Evolutionary conservation across 2,329 filamentous ascomycete species (phyloP).

Genomic region (Pestalotiopsis sp.): DNA sequence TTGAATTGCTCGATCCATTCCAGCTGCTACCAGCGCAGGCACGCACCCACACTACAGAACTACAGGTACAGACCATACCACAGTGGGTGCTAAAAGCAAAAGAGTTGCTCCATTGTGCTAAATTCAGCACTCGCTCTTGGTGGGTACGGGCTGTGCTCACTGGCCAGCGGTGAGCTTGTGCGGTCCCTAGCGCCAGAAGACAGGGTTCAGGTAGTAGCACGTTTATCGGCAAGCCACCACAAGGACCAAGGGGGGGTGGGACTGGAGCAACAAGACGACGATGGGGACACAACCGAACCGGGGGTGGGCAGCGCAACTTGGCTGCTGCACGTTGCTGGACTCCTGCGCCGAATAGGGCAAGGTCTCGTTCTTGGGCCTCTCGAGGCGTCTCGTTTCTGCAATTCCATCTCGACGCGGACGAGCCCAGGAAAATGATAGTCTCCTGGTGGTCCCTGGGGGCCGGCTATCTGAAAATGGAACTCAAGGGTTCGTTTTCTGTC

Average conservation of each 20-base stretch:
- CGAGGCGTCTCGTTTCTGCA: conserved; percentile 6
- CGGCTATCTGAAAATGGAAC: not conserved
- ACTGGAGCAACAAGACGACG: not conserved
- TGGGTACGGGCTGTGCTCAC: not conserved
- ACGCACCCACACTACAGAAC: not conserved
- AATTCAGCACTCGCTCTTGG: not conserved
- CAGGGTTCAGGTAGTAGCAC: conserved; percentile 1
- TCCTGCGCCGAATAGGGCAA: conserved; percentile 2
- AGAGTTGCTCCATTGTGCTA: not conserved
- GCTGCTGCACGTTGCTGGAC: conserved; percentile 2
- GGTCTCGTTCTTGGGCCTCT: conserved; percentile 6
- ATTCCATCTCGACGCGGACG: conserved; percentile 1
- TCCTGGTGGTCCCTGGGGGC: not conserved
- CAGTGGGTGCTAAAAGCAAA: not conserved
- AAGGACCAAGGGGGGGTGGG: not conserved
- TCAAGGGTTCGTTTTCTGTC: not conserved
- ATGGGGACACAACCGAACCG: not conserved
- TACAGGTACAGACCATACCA: not conserved
- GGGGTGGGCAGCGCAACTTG: not conserved
- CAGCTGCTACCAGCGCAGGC: not conserved
- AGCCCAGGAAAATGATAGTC: conserved; percentile 7
- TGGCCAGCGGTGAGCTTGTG: conserved; percentile 11
- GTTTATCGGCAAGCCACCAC: conserved; percentile 10
- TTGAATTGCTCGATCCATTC: conserved; percentile 3
- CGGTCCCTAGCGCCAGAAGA: conserved; percentile 4